Evolutionary conservation across 2,329 filamentous ascomycete genomes (phyloP).

Genomic region (Claviceps monticola): DNA sequence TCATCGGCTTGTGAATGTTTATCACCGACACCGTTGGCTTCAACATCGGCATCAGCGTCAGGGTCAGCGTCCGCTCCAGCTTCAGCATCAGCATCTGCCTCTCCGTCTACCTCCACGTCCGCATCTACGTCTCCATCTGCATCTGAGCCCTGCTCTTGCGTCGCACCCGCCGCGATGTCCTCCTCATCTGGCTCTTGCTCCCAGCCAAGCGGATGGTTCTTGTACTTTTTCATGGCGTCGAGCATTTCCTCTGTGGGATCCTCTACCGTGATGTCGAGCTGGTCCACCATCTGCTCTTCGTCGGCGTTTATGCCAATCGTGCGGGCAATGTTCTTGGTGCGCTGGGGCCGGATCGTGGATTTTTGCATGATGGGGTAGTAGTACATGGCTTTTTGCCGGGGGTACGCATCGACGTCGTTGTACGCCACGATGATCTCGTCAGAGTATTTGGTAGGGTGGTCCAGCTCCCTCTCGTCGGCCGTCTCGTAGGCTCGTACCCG

Average conservation of each 20-base stretch:
- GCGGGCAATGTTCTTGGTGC: slow-evolving; percentile 48
- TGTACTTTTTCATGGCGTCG: slow-evolving; percentile 37
- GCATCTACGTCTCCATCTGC: slow-evolving; percentile 15
- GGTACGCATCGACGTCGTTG: slow-evolving; percentile 37
- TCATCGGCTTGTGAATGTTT: slow-evolving; percentile 8
- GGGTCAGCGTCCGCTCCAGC: neutral
- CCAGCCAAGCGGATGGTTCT: slow-evolving; percentile 36
- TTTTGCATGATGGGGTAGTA: slow-evolving; percentile 58
- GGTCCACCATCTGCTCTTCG: slow-evolving; percentile 38
- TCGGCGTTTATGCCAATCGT: slow-evolving; percentile 31
- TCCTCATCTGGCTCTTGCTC: slow-evolving; percentile 26
- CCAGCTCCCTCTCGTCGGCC: slow-evolving; percentile 40
- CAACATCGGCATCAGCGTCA: neutral
- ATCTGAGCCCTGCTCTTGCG: slow-evolving; percentile 1
- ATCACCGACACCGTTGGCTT: slow-evolving; percentile 9
- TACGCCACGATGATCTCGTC: slow-evolving; percentile 49
- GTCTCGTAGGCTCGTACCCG: slow-evolving; percentile 53
- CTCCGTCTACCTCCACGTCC: slow-evolving; percentile 10
- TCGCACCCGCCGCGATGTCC: slow-evolving; percentile 19
- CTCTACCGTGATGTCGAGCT: slow-evolving; percentile 39
- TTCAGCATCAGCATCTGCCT: slow-evolving; percentile 7
- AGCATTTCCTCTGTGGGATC: slow-evolving; percentile 41
- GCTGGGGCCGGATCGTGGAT: slow-evolving; percentile 46
- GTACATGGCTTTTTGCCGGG: slow-evolving; percentile 44
- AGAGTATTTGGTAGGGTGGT: slow-evolving; percentile 46